Percentiles rank a stretch among this genome's conserved stretches.
phyloP scores from a whole-genome alignment of 345 rosid species.

The Kernera saxatilis region DNA sequence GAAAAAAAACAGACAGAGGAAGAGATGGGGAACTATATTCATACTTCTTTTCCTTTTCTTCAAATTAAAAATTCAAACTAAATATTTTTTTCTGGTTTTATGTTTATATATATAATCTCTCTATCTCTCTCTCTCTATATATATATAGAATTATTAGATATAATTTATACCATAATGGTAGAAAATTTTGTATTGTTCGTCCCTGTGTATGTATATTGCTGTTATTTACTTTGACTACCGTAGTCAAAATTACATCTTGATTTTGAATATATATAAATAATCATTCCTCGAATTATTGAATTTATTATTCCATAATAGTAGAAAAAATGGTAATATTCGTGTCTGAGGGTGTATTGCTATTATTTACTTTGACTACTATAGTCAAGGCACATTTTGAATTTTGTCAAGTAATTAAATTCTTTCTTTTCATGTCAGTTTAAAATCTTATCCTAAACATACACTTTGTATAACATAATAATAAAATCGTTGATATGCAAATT shows the following conservation, averaged over 20 bases:
- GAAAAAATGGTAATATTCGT: background rate
- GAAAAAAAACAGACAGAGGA: background rate
- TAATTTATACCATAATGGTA: no score
- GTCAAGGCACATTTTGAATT: background rate
- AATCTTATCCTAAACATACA: background rate
- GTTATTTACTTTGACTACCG: no score
- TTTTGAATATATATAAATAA: background rate
- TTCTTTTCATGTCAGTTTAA: background rate
- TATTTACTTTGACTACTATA: background rate
- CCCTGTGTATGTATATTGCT: no score
- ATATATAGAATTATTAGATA: no score
- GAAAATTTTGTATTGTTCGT: no score
- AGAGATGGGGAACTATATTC: slow-evolving; percentile 11
- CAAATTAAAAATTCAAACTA: background rate
- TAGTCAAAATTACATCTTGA: no score
- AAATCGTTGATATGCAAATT: no score
- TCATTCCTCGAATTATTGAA: background rate
- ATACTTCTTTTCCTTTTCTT: background rate
- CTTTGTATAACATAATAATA: background rate
- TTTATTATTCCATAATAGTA: background rate
- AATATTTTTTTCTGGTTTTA: background rate
- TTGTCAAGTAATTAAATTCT: background rate
- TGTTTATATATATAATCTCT: background rate
- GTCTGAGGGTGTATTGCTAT: background rate
- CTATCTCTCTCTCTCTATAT: no score